phyloP scores from a whole-genome alignment of 2,329 filamentous ascomycete species.

The Alternaria metachromatica region DNA sequence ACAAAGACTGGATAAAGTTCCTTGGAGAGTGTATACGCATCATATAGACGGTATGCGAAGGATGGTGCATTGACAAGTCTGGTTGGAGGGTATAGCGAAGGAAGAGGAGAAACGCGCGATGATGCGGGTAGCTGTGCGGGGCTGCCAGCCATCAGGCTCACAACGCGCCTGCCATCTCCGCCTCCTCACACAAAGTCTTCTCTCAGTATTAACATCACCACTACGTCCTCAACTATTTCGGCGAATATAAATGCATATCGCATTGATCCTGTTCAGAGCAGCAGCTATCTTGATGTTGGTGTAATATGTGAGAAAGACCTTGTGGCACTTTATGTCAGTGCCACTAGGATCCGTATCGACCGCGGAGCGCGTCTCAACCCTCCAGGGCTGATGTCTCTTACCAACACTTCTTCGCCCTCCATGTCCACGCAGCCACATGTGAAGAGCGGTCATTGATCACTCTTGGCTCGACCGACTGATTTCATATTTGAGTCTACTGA shows the following conservation, averaged over 20 bases:
- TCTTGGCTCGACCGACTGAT: background rate
- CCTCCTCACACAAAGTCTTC: background rate
- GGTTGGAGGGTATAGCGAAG: too few relatives aligned
- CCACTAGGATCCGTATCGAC: background rate
- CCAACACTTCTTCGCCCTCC: background rate
- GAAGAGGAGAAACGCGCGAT: background rate
- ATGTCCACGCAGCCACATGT: background rate
- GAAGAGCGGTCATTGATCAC: background rate
- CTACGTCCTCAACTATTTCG: background rate
- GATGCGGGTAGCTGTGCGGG: background rate
- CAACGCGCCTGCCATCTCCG: background rate
- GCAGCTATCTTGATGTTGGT: background rate
- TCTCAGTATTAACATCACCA: background rate
- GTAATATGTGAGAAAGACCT: background rate
- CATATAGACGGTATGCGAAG: too few relatives aligned
- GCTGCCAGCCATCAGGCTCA: background rate
- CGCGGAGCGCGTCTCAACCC: background rate
- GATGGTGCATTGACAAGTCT: too few relatives aligned
- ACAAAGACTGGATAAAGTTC: too few relatives aligned
- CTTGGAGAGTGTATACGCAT: too few relatives aligned
- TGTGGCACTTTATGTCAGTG: background rate
- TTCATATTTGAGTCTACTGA: background rate
- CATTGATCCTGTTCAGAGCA: background rate
- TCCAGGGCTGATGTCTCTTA: background rate
- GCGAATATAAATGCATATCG: background rate